Base-by-base conservation (phyloP, 805 yeast genomes). In the Hanseniaspora pseudoguilliermondii region DNA sequence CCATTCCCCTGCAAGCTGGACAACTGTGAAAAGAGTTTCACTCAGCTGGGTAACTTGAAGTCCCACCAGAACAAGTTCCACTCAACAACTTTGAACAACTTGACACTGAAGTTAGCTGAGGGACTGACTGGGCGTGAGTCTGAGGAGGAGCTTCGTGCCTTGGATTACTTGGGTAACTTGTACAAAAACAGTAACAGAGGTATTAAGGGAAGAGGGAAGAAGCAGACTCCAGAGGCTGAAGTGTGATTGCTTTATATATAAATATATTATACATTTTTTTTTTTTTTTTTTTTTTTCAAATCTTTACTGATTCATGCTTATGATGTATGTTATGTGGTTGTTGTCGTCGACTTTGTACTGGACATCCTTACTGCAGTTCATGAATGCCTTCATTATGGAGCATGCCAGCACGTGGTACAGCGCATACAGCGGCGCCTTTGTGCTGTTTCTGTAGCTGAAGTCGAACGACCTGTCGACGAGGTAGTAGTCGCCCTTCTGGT, bases 31-130 rank as follows among this genome's bases (percentile, higher is more conserved):
- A 89, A 88, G 70, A 76, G 84, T 5, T 90, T 90, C 64, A 86
- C 96, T 1, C 97, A 90, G 71, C 74, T 90, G 62, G 97, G 97
- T 3, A 90, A 90, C 65, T 76, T 90, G 73, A 90, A 91, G 69
- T 86, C 95, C 1, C 97, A 91, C 68, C 97, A 90, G 66, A 91
- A 90, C 69, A 75, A 90, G 62, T 88, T 89, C 65, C 97, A 89
- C 68, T 69, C 81, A 60, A 79, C 78, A 16, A 82, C 95, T 0
- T 73, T 91, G 60, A 80, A 80, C 60, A 73, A 72, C 35, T 72
- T 89, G 65, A 86, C 95, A 1, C 78, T 74, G 57, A 79, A 75
- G 61, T 69, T 85, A 59, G 89, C 91, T 0, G 82, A 79, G 60
- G 69, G 81, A 54, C 79, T 82, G 21, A 76, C 78, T 3, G 73